Conservation (phyloP, 2,329 filamentous ascomycete species). For the Nemania diffusa region DNA sequence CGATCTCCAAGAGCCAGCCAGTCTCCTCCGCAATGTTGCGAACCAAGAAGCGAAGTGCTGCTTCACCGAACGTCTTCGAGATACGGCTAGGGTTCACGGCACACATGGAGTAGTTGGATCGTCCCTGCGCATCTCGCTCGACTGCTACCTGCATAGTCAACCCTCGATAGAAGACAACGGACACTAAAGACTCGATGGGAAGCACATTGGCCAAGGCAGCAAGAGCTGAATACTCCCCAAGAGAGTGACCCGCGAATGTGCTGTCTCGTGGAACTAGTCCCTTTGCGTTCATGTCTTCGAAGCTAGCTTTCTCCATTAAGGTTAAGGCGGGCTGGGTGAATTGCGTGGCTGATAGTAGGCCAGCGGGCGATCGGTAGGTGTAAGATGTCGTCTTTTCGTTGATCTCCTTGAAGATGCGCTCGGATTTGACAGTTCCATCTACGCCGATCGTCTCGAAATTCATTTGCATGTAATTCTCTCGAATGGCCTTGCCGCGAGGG, state of each 20-base stretch:
- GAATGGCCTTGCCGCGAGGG: conserved; percentile 94
- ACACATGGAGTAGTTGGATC: conserved; percentile 99
- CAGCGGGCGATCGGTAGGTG: conserved; percentile 95
- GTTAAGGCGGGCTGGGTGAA: conserved; percentile 98
- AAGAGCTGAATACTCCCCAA: conserved; percentile 97
- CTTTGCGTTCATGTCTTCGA: conserved; percentile 94
- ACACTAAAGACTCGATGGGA: conserved; percentile 99
- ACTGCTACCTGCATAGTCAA: conserved; percentile 99
- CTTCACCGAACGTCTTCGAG: conserved; percentile 98
- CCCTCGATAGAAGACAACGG: conserved; percentile 98
- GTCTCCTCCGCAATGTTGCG: conserved; percentile 95
- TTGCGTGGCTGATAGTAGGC: conserved; percentile 94
- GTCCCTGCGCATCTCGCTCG: conserved; percentile 90
- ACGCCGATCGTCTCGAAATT: conserved; percentile 97
- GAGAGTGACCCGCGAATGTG: conserved; percentile 96
- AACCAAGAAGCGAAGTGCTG: conserved; percentile 95
- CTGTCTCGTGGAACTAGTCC: conserved; percentile 95
- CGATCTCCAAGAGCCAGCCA: conserved; percentile 96
- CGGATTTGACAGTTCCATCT: conserved; percentile 94
- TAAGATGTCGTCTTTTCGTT: conserved; percentile 92
- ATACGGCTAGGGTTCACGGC: conserved; percentile 98
- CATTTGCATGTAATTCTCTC: conserved; percentile 99
- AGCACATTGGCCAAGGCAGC: conserved; percentile 97
- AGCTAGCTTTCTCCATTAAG: conserved; percentile 99
- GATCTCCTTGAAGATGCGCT: conserved; percentile 99